A percentile compares a stretch with the other conserved stretches of the same genome.
Evolutionary conservation across 2,329 filamentous ascomycete species (phyloP).

Genomic region (Colletotrichum higginsianum): DNA sequence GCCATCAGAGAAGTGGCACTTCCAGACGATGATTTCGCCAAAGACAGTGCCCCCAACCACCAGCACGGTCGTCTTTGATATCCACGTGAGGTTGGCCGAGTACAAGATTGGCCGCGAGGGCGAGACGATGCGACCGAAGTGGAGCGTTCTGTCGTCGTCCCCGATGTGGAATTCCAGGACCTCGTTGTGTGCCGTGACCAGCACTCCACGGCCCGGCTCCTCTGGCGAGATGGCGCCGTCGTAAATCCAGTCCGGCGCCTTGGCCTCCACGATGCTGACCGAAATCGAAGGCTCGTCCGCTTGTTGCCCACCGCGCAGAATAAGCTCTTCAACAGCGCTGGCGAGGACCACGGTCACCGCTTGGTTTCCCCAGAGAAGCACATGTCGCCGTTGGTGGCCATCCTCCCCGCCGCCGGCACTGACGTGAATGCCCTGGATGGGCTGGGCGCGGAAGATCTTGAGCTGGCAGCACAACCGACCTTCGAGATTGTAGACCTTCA

Average conservation of each 20-base stretch:
- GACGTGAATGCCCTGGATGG: slow-evolving; percentile 80
- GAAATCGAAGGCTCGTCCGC: slow-evolving; percentile 2
- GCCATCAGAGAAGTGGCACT: slow-evolving; percentile 63
- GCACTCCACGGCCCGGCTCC: slow-evolving; percentile 61
- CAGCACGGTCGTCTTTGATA: slow-evolving; percentile 72
- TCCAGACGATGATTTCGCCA: slow-evolving; percentile 94
- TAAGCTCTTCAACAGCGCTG: slow-evolving; percentile 49
- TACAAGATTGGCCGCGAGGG: slow-evolving; percentile 90
- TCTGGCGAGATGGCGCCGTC: slow-evolving; percentile 71
- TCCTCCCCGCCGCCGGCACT: slow-evolving; percentile 42
- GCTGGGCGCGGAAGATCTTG: slow-evolving; percentile 75
- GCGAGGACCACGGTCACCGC: slow-evolving; percentile 63
- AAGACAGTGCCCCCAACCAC: slow-evolving; percentile 94
- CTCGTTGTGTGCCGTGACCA: slow-evolving; percentile 92
- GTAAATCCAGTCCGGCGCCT: slow-evolving; percentile 83
- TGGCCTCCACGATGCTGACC: slow-evolving; percentile 54
- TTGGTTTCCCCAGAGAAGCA: slow-evolving; percentile 81
- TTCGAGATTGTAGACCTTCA: slow-evolving; percentile 67
- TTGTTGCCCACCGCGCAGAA: slow-evolving; percentile 45
- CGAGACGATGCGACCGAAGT: slow-evolving; percentile 68
- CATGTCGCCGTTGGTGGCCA: slow-evolving; percentile 40
- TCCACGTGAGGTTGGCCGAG: slow-evolving; percentile 81
- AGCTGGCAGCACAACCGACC: slow-evolving; percentile 58
- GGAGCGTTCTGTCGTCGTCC: slow-evolving; percentile 48
- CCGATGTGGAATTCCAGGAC: slow-evolving; percentile 67